Conservation (phyloP, 176 grass and related monocot species). For the Urochloa ruziziensis region DNA sequence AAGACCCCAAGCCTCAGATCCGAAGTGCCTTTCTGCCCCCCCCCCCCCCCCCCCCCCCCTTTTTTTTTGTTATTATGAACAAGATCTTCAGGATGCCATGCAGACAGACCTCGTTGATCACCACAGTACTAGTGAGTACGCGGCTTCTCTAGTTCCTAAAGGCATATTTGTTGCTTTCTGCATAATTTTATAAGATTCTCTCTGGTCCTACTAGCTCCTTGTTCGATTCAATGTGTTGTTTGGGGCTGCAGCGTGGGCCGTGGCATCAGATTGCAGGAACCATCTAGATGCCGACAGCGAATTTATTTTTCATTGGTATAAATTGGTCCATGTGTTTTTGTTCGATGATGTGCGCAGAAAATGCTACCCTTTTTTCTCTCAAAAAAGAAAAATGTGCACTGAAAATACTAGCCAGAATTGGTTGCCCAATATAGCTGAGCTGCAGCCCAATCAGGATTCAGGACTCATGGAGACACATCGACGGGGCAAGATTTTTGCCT, state of each 20-base stretch:
- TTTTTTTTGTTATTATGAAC: constrained; percentile 21
- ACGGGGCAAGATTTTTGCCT: constrained; percentile 11
- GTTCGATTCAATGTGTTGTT: constrained; percentile 47
- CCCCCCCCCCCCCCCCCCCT: no score
- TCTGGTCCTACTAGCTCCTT: background rate
- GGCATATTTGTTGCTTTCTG: constrained; percentile 36
- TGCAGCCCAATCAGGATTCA: background rate
- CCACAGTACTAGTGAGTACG: background rate
- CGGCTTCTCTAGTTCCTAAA: background rate
- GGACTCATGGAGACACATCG: background rate
- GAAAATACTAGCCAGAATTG: background rate
- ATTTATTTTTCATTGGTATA: background rate
- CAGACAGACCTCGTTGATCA: background rate
- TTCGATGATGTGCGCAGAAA: background rate
- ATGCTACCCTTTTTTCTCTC: background rate
- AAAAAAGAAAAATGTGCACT: background rate
- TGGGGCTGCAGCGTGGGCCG: background rate
- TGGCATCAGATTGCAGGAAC: constrained; percentile 18
- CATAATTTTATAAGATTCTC: constrained; percentile 42
- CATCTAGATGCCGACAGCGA: constrained; percentile 30
- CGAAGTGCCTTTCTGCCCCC: background rate
- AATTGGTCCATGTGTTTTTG: background rate
- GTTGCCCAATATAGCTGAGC: background rate
- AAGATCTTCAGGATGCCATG: constrained; percentile 8
- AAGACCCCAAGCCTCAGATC: constrained; percentile 28